A percentile compares a stretch with the other conserved stretches of the same genome.
Evolutionary conservation across 2,329 filamentous ascomycete genomes (phyloP).

Genomic region (Paramyrothecium roridum): DNA sequence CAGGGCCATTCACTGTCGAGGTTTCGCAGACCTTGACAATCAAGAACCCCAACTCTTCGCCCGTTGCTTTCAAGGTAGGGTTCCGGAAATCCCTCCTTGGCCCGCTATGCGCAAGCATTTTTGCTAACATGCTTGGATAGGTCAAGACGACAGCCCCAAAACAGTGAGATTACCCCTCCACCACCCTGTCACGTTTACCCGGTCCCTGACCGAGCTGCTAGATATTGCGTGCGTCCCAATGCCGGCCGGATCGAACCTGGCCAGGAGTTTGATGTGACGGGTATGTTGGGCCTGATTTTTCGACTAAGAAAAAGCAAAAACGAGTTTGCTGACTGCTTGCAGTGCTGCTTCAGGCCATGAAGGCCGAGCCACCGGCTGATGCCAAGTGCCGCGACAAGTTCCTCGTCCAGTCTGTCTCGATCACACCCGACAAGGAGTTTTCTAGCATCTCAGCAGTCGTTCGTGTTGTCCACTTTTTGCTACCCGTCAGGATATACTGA

Average conservation of each 20-base stretch:
- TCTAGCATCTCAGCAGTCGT: conserved; percentile 78
- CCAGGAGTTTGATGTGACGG: conserved; percentile 86
- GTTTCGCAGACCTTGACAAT: conserved; percentile 63
- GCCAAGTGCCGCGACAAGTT: conserved; percentile 97
- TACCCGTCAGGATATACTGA: conserved; percentile 5
- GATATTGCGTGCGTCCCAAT: conserved; percentile 97
- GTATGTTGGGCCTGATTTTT: conserved; percentile 44
- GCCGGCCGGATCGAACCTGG: conserved; percentile 92
- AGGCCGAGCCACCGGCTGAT: conserved; percentile 82
- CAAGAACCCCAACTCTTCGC: conserved; percentile 59
- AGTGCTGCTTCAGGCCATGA: conserved; percentile 98
- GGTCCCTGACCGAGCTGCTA: conserved; percentile 33
- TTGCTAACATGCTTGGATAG: conserved; percentile 41
- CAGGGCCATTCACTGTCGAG: conserved; percentile 66
- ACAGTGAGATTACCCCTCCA: conserved; percentile 65
- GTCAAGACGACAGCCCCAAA: conserved; percentile 99
- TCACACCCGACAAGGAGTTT: conserved; percentile 81
- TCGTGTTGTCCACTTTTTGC: conserved; percentile 29
- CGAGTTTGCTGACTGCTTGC: not conserved
- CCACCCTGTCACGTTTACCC: conserved; percentile 6
- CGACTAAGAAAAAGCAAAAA: not conserved
- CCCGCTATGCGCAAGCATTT: not conserved
- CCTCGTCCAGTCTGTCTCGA: conserved; percentile 85
- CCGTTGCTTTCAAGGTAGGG: conserved; percentile 69
- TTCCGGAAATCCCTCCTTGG: not conserved